These are phyloP conservation scores for Tricholoma sp. DNA, from an alignment of 768 basidiomycete species.

Conservation along the genomic window DNA sequence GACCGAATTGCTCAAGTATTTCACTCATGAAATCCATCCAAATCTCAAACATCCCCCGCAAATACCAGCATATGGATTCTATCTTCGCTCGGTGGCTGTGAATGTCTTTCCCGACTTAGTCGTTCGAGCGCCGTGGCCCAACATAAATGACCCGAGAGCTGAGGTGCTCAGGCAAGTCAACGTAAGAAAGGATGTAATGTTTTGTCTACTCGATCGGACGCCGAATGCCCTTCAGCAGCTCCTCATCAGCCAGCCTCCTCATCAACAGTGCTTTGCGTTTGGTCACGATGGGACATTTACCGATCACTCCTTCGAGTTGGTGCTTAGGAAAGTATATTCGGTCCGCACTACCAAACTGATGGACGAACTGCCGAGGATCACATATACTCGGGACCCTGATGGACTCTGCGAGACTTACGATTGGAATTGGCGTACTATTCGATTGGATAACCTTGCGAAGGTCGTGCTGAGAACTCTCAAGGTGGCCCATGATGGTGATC, in stretches of 20 bases:
- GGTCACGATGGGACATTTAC: neutral
- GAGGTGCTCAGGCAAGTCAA: neutral
- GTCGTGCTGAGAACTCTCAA: neutral
- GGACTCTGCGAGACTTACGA: neutral
- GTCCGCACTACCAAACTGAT: neutral
- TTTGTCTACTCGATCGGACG: neutral
- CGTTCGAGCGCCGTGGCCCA: neutral
- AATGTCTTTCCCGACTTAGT: neutral
- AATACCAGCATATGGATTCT: too few species aligned
- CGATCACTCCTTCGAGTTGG: neutral
- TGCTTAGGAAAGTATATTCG: neutral
- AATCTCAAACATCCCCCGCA: too few species aligned
- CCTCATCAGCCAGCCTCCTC: neutral
- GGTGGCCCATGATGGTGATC: neutral
- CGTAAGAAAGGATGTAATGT: neutral
- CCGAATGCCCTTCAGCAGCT: neutral
- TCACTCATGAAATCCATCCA: too few species aligned
- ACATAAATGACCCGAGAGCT: neutral
- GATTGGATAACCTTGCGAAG: neutral
- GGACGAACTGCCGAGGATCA: neutral
- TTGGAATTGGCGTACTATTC: neutral
- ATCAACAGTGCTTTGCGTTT: neutral
- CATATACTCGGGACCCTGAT: neutral
- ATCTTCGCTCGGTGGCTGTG: too few species aligned
- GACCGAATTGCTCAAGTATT: too few species aligned